phyloP scores from a whole-genome alignment of 768 basidiomycete genomes.

The Hydnum rufescens region DNA sequence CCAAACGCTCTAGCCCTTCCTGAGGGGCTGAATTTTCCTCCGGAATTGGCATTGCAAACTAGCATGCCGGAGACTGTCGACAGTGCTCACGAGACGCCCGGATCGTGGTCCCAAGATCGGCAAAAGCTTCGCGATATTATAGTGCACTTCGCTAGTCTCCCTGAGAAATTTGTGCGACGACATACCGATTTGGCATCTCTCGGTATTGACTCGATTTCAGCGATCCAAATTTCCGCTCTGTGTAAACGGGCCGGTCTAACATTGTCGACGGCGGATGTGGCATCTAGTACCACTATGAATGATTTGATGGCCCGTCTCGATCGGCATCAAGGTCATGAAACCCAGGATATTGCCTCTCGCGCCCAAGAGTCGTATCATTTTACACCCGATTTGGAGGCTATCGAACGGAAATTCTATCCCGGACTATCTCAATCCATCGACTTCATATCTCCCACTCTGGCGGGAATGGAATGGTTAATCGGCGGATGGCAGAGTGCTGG shows the following conservation, averaged over 20 bases:
- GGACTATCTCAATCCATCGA: not conserved
- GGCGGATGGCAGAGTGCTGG: not conserved
- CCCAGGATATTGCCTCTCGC: not conserved
- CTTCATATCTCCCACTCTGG: not conserved
- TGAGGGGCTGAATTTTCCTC: not conserved
- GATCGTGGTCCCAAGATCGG: not conserved
- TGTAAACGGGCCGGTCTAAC: not conserved
- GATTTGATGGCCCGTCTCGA: not conserved
- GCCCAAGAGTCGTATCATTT: not conserved
- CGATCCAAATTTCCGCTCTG: not conserved
- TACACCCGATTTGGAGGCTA: not conserved
- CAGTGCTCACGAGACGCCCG: not conserved
- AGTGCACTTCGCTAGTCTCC: not conserved
- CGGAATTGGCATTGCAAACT: not conserved
- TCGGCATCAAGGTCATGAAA: not conserved
- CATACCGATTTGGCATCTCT: not conserved
- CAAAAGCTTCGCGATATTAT: not conserved
- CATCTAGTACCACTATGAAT: not conserved
- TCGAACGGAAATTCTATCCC: too few relatives aligned
- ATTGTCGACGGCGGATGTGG: not conserved
- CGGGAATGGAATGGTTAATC: conserved; percentile 2
- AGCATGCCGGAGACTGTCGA: not conserved
- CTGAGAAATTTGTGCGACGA: not conserved
- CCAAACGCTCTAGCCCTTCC: not conserved
- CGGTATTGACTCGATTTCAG: conserved; percentile 1